phyloP scores from a whole-genome alignment of 2,329 filamentous ascomycete species.

The Aureobasidium sp. region DNA sequence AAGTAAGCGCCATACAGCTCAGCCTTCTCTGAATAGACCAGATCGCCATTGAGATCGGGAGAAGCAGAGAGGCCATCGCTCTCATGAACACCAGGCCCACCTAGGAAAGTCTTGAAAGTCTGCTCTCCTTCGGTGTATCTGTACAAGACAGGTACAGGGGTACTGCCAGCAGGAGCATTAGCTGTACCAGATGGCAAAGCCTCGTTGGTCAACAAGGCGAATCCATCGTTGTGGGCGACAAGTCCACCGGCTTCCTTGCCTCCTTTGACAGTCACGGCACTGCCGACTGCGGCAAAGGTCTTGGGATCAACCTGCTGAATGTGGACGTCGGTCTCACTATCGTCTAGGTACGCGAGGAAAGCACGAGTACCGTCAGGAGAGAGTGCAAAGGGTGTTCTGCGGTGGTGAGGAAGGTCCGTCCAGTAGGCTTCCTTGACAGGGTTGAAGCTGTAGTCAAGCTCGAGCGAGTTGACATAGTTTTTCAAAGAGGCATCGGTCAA shows the following conservation, averaged over 20 bases:
- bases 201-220: slow-evolving; percentile 54
- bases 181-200: slow-evolving; percentile 42
- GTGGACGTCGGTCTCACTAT: slow-evolving; percentile 46
- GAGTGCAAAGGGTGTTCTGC: slow-evolving; percentile 53
- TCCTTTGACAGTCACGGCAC: slow-evolving; percentile 42
- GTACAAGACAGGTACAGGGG: slow-evolving; percentile 50
- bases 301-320: slow-evolving; percentile 47
- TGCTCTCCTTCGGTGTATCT: slow-evolving; percentile 47
- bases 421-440: slow-evolving; percentile 53
- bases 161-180: slow-evolving; percentile 39
- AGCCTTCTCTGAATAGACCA: slow-evolving; percentile 49
- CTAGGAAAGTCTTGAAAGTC: slow-evolving; percentile 51
- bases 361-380: slow-evolving; percentile 51
- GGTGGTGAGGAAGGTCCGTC: slow-evolving; percentile 52
- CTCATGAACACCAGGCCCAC: slow-evolving; percentile 45
- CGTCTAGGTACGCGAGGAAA: slow-evolving; percentile 53
- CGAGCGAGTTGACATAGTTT: slow-evolving; percentile 35
- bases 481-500: slow-evolving; percentile 35
- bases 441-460: slow-evolving; percentile 45
- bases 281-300: slow-evolving; percentile 47
- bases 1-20: slow-evolving; percentile 54
- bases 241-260: slow-evolving; percentile 53
- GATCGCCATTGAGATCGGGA: slow-evolving; percentile 54
- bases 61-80: slow-evolving; percentile 41
- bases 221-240: slow-evolving; percentile 54